Conservation (phyloP, 1,284 basidiomycete species). For the Rhizoctonia solani region DNA sequence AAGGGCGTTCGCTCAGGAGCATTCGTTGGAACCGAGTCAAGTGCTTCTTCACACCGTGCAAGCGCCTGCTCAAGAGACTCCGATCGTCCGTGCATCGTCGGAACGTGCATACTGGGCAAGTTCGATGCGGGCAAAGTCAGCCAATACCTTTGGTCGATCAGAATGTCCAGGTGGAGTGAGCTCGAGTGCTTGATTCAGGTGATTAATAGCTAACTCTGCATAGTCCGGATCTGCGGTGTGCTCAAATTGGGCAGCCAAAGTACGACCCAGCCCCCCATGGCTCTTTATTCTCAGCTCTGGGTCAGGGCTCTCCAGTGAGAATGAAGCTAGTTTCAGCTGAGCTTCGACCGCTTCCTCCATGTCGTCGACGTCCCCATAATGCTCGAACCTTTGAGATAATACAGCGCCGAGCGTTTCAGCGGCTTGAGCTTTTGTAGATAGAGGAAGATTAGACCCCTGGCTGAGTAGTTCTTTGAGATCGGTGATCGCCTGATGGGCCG, state of each 20-base stretch:
- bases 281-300: slow-evolving; percentile 1
- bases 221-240: slow-evolving; percentile 13
- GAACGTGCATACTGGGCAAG: slow-evolving; percentile 3
- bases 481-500: slow-evolving; percentile 2
- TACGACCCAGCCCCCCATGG: slow-evolving; percentile 1
- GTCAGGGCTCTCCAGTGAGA: not conserved
- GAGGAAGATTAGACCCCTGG: not conserved
- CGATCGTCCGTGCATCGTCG: not conserved
- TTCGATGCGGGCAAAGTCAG: slow-evolving; percentile 3
- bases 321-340: not conserved
- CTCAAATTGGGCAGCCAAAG: slow-evolving; percentile 17
- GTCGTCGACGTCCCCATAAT: slow-evolving; percentile 27
- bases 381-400: slow-evolving; percentile 6
- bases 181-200: not conserved
- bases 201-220: not conserved
- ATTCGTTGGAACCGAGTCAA: not conserved
- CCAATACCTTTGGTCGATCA: slow-evolving; percentile 1
- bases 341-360: slow-evolving; percentile 18
- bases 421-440: not conserved
- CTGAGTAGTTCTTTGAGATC: slow-evolving; percentile 1
- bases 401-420: slow-evolving; percentile 5
- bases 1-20: slow-evolving; percentile 3
- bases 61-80: slow-evolving; percentile 13
- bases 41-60: not conserved
- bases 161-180: not conserved